Conservation (phyloP, 164 flowering plant genomes). For the Brasenia schreberi region DNA sequence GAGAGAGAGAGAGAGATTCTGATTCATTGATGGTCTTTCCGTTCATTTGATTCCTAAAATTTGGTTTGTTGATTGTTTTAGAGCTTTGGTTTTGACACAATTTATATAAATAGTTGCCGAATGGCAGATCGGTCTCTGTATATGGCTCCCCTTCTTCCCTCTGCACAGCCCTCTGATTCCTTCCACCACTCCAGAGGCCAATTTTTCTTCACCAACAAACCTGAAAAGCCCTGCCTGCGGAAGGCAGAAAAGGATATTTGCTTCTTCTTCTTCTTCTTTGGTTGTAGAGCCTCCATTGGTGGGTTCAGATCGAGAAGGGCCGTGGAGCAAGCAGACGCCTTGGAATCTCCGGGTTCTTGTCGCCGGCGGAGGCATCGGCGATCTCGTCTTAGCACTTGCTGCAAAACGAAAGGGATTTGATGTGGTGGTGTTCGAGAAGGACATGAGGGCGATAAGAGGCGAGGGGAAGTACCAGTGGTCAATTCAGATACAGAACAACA, state of each 20-base stretch:
- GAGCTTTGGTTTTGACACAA: too few relatives aligned
- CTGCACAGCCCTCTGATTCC: background rate
- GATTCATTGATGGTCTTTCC: background rate
- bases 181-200: background rate
- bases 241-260: background rate
- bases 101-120: background rate
- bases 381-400: constrained; percentile 81
- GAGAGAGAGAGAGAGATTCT: too few relatives aligned
- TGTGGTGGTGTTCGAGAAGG: constrained; percentile 91
- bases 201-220: background rate
- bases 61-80: background rate
- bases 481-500: constrained; percentile 95
- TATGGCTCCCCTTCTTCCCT: background rate
- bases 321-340: constrained; percentile 11
- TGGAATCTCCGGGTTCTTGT: constrained; percentile 45
- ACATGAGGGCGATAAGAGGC: constrained; percentile 86
- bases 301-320: background rate
- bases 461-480: constrained; percentile 97
- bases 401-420: constrained; percentile 84
- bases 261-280: background rate
- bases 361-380: constrained; percentile 98
- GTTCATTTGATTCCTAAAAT: background rate
- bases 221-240: background rate
- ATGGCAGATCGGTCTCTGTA: background rate
- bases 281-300: background rate